Evolutionary conservation across 345 rosid genomes (phyloP).

Genomic region (Eutrema japonicum): DNA sequence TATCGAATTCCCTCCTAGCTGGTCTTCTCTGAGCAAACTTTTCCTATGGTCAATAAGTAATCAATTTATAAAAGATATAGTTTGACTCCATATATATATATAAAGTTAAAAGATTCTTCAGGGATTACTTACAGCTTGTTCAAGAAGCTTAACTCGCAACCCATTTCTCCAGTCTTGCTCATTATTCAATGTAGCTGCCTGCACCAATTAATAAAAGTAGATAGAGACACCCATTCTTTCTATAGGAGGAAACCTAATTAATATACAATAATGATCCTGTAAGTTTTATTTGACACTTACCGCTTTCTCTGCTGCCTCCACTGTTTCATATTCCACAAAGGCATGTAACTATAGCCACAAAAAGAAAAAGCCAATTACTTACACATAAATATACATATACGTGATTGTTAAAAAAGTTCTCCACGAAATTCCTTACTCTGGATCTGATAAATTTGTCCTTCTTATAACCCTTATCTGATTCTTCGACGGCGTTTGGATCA

Average conservation of each 20-base stretch:
- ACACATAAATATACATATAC: neutral
- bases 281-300: conserved; percentile 50
- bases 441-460: conserved; percentile 53
- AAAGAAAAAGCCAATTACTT: conserved; percentile 21
- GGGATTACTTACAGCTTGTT: conserved; percentile 53
- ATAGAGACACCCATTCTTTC: neutral
- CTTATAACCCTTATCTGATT: conserved; percentile 61
- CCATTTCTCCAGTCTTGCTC: conserved; percentile 96
- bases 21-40: conserved; percentile 67
- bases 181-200: conserved; percentile 79
- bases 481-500: conserved; percentile 67
- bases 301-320: conserved; percentile 90
- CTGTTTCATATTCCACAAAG: conserved; percentile 79
- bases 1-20: conserved; percentile 60
- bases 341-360: conserved; percentile 69
- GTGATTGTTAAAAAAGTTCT: conserved; percentile 10
- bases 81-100: conserved; percentile 15
- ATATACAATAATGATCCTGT: neutral
- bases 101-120: neutral
- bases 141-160: conserved; percentile 79
- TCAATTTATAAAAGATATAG: neutral
- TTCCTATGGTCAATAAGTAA: conserved; percentile 44
- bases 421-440: conserved; percentile 55
- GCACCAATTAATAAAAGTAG: conserved; percentile 41
- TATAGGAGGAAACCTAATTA: neutral